These are phyloP conservation scores for Fusarium decemcellulare DNA, from an alignment of 2,329 filamentous ascomycete species.

Conservation along the genomic window DNA sequence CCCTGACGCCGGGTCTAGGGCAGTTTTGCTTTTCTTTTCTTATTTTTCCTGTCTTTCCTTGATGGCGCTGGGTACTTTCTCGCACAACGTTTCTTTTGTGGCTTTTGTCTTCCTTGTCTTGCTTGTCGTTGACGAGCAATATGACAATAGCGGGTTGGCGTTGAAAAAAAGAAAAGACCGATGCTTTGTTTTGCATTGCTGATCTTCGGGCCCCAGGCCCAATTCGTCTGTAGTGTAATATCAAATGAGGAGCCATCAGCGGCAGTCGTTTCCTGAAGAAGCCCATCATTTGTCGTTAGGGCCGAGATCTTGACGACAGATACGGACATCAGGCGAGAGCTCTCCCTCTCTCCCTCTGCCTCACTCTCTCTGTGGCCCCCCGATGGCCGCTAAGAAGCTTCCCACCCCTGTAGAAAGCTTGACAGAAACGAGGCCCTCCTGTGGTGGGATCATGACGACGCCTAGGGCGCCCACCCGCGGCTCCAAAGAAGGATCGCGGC, in stretches of 20 bases:
- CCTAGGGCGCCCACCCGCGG: conserved; percentile 9
- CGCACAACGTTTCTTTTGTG: conserved; percentile 23
- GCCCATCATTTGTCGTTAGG: conserved; percentile 1
- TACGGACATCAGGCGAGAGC: conserved; percentile 1
- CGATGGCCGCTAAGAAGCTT: not conserved
- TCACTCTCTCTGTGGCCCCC: not conserved
- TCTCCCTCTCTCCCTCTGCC: conserved; percentile 11
- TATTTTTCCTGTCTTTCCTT: not conserved
- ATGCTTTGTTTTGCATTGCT: conserved; percentile 26
- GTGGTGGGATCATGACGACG: conserved; percentile 31
- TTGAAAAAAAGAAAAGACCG: conserved; percentile 21
- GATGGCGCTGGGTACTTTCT: conserved; percentile 18
- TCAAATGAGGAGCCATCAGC: conserved; percentile 21
- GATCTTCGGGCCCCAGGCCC: conserved; percentile 28
- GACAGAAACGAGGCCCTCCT: conserved; percentile 38
- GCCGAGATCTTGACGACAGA: conserved; percentile 13
- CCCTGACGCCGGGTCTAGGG: conserved; percentile 40
- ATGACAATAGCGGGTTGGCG: conserved; percentile 17
- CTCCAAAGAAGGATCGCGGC: conserved; percentile 26
- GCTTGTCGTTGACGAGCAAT: conserved; percentile 4
- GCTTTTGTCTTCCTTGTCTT: conserved; percentile 11
- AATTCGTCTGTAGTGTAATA: conserved; percentile 21
- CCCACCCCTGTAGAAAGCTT: conserved; percentile 4
- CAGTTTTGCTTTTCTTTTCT: not conserved
- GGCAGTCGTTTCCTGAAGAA: conserved; percentile 26